Base-by-base conservation (phyloP, 2,329 filamentous ascomycete genomes). In the Diaporthe ampelina region DNA sequence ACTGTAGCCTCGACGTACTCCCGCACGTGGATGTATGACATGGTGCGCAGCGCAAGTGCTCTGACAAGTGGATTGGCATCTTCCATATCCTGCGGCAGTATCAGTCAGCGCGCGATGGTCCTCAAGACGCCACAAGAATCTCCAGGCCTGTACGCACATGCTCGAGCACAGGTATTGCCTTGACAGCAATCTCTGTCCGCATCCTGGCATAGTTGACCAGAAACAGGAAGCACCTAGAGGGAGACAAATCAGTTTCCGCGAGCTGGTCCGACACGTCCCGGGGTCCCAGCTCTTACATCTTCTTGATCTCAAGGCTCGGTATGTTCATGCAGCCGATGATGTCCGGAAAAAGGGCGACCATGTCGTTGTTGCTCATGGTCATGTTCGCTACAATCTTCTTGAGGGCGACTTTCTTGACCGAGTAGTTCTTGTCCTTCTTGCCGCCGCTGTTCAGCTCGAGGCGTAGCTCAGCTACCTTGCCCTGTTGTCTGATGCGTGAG, bases 341-440 rank as follows among this genome's bases (percentile, higher is more conserved):
- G 82, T 99, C 97, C 24, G 96, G 95, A 79, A 99, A 99, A 70
- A 99, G 88, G 52, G 95, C 95, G 72, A 98, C 94, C 97, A 99
- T 99, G 84, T 99, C 97, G 82, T 98, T 99, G 86, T 99, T 99
- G 90, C 96, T 98, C 97, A 99, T 99, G 77, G 97, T 99, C 97
- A 99, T 99, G 83, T 99, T 99, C 83, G 97, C 97, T 79, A 99
- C 97, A 79, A 99, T 98, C 89, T 98, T 98, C 90, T 99, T 99
- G 77, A 99, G 89, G 15, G 97, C 95, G 81, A 98, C 97, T 90
- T 98, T 98, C 89, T 98, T 99, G 78, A 92, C 91, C 58, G 93
- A 90, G 85, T 95, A 93, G 86, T 97, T 98, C 90, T 98, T 98
- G 87, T 99, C 97, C 88, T 98, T 99, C 88, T 97, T 98, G 78